Conservation (phyloP, 2,329 filamentous ascomycete genomes). For the Cercospora zeina region DNA sequence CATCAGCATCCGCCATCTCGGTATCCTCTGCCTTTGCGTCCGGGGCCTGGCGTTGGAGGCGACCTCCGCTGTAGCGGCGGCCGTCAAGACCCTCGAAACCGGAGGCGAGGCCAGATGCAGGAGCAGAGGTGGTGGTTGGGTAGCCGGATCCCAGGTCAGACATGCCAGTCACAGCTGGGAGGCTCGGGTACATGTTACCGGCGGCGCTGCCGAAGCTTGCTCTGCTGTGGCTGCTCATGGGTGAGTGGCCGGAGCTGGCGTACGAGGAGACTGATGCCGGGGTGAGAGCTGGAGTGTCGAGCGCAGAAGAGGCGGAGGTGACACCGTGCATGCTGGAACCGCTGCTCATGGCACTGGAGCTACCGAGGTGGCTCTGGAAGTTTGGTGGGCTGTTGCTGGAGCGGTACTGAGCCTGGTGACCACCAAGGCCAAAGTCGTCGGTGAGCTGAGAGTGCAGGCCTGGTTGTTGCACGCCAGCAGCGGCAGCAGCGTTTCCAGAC, state of each 20-base stretch:
- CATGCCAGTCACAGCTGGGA: slow-evolving; percentile 69
- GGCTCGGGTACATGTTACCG: slow-evolving; percentile 70
- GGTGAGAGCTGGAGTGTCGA: slow-evolving; percentile 73
- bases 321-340: slow-evolving; percentile 41
- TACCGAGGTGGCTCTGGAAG: slow-evolving; percentile 34
- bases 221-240: slow-evolving; percentile 64
- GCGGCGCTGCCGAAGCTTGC: slow-evolving; percentile 56
- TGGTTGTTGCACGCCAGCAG: slow-evolving; percentile 73
- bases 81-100: slow-evolving; percentile 62
- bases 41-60: slow-evolving; percentile 57
- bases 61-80: slow-evolving; percentile 62
- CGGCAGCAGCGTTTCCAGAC: slow-evolving; percentile 73
- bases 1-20: slow-evolving; percentile 47
- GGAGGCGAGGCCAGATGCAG: slow-evolving; percentile 67
- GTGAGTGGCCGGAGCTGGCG: slow-evolving; percentile 70
- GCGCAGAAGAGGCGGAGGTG: slow-evolving; percentile 47
- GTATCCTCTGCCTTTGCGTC: slow-evolving; percentile 44
- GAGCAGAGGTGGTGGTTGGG: slow-evolving; percentile 64
- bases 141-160: slow-evolving; percentile 59
- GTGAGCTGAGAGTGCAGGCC: slow-evolving; percentile 61
- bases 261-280: slow-evolving; percentile 75
- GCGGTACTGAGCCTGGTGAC: slow-evolving; percentile 53
- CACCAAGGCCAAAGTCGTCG: slow-evolving; percentile 48
- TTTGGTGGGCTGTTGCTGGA: slow-evolving; percentile 59
- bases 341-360: slow-evolving; percentile 43